Percentiles rank a stretch among this genome's conserved stretches.
Conservation (phyloP, 2,329 filamentous ascomycete species). For the Scleromitrula shiraiana region DNA sequence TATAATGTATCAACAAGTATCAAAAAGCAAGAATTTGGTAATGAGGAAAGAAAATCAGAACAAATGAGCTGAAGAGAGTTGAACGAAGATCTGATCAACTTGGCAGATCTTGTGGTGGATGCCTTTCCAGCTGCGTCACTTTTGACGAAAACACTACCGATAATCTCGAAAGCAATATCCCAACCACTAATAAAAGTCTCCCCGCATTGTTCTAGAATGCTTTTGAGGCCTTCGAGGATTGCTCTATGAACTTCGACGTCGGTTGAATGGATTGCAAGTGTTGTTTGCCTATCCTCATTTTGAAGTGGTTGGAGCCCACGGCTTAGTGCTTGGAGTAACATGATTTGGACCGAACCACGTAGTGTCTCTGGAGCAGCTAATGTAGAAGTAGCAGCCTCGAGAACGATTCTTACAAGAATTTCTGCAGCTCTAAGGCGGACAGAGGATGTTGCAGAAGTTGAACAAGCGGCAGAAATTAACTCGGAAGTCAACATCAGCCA, state of each 20-base stretch:
- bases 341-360: constrained; percentile 59
- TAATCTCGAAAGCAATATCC: constrained; percentile 77
- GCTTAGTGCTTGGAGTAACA: constrained; percentile 59
- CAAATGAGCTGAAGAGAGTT: constrained; percentile 85
- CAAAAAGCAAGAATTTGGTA: constrained; percentile 63
- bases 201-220: constrained; percentile 78
- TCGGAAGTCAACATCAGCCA: constrained; percentile 62
- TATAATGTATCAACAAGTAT: constrained; percentile 81
- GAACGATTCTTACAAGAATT: constrained; percentile 49
- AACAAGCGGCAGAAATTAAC: constrained; percentile 44
- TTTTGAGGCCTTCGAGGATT: constrained; percentile 71
- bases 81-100: constrained; percentile 79
- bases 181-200: constrained; percentile 78
- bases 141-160: constrained; percentile 67
- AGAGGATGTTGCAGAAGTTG: constrained; percentile 38
- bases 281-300: constrained; percentile 41
- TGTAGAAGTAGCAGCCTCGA: constrained; percentile 51
- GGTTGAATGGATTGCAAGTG: constrained; percentile 51
- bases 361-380: constrained; percentile 42
- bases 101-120: constrained; percentile 51
- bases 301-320: constrained; percentile 54
- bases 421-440: constrained; percentile 56
- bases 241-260: constrained; percentile 76
- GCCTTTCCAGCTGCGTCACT: constrained; percentile 15
- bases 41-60: constrained; percentile 79